phyloP scores from a whole-genome alignment of 768 basidiomycete species.

The Pleurotus salmoneostramineus region DNA sequence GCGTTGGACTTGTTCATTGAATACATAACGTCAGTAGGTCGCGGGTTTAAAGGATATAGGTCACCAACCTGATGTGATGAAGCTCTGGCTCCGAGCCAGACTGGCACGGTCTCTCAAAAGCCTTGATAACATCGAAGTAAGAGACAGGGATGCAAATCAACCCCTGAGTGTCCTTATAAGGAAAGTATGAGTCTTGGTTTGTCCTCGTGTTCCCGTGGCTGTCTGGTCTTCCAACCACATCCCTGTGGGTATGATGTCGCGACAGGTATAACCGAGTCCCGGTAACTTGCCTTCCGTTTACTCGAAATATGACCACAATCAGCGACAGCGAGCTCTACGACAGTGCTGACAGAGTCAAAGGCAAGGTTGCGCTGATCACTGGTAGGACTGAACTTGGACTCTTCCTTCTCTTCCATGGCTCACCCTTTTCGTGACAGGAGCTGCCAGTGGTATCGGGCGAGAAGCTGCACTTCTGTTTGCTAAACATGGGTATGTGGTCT shows the following conservation, averaged over 20 bases:
- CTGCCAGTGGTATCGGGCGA: slow-evolving; percentile 50
- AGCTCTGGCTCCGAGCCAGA: too few relatives aligned
- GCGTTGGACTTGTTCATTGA: too few relatives aligned
- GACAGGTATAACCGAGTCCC: neutral
- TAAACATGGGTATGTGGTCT: slow-evolving; percentile 37
- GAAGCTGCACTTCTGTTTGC: slow-evolving; percentile 47
- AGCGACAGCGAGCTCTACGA: slow-evolving; percentile 42
- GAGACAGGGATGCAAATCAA: too few relatives aligned
- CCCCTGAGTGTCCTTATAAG: too few relatives aligned
- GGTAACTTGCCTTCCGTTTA: neutral
- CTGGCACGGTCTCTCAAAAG: too few relatives aligned
- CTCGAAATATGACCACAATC: slow-evolving; percentile 36
- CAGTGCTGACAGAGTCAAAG: slow-evolving; percentile 34
- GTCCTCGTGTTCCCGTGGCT: too few relatives aligned
- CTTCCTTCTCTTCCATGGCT: neutral
- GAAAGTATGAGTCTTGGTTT: too few relatives aligned
- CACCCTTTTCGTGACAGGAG: slow-evolving; percentile 25
- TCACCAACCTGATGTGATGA: too few relatives aligned
- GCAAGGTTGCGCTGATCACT: slow-evolving; percentile 49
- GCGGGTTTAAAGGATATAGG: too few relatives aligned
- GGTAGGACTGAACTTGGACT: slow-evolving; percentile 24
- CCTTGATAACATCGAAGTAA: too few relatives aligned
- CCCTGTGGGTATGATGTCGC: neutral
- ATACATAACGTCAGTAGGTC: too few relatives aligned
- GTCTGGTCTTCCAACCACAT: too few relatives aligned